Conservation (phyloP, 176 grass and related monocot species). For the Triticum timopheevii region DNA sequence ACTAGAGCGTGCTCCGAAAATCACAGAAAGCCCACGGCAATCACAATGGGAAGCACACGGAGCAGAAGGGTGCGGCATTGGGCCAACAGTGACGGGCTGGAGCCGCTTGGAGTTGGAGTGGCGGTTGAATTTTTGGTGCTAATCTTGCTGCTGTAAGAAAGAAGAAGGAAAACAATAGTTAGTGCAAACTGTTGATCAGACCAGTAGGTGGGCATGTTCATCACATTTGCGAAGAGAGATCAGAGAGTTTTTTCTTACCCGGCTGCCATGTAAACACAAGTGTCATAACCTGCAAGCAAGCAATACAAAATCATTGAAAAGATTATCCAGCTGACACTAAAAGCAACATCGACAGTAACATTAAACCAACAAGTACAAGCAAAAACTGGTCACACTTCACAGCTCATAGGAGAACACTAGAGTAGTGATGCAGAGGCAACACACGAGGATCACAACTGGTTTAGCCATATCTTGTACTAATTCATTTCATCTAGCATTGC, state of each 20-base stretch:
- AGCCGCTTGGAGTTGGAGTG: conserved; percentile 17
- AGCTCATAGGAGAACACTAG: background rate
- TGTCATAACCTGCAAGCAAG: conserved; percentile 76
- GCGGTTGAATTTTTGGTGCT: conserved; percentile 62
- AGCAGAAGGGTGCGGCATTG: conserved; percentile 21
- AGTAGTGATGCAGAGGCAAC: background rate
- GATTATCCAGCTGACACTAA: background rate
- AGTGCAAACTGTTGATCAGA: conserved; percentile 13
- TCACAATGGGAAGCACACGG: conserved; percentile 5
- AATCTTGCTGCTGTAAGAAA: conserved; percentile 56
- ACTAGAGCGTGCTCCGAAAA: background rate
- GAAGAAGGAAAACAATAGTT: background rate
- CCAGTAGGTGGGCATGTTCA: background rate
- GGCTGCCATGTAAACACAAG: conserved; percentile 63
- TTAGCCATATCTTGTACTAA: background rate
- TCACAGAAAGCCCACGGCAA: conserved; percentile 45
- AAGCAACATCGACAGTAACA: background rate
- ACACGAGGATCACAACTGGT: background rate
- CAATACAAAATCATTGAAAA: conserved; percentile 17
- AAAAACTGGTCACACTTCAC: background rate
- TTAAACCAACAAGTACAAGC: background rate
- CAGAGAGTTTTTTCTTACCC: conserved; percentile 43
- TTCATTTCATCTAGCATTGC: background rate
- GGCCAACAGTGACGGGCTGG: background rate
- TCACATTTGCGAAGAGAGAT: background rate